Base-by-base conservation (phyloP, 2,329 filamentous ascomycete genomes). In the Nemania diffusa region DNA sequence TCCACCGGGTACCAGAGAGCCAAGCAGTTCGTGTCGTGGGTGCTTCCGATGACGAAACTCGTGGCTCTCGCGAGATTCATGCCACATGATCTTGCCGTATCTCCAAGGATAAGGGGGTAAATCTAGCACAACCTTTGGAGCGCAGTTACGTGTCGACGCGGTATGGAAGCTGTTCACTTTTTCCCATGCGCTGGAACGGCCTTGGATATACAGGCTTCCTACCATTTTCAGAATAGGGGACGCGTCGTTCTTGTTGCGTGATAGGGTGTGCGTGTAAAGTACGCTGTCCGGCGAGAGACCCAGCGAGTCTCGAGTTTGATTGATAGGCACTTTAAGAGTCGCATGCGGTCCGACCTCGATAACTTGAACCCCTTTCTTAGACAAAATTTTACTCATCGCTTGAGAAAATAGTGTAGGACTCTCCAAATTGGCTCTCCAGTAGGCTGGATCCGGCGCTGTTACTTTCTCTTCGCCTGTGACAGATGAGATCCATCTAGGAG, bases 341-440 rank as follows among this genome's bases (percentile, higher is more conserved):
- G 17, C 7, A 9, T 46, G 42, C 3, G 42, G 42, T 3, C 42
- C 42, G 17, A 46, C 3, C 15, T 46, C 42, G 3, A 46, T 9
- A 22, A 46, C 7, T 4, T 17, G 17, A 2, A 3, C 34, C 34
- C 34, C 7, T 15, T 37, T 37, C 34, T 15, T 37, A 20, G 15
- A 2, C 34, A 37, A 7, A 15, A 46, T 46, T 6, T 5, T 20
- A 3, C 9, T 2, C 3, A 46, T 5, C 5, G 42, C 20, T 7
- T 3, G 2, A 17, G 5, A 2, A 17, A 46, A 46, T 2, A n/a
- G 57, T 15, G 69, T 67, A 0, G 57, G 64, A 2, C 44, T 44
- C 22, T 71, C 70, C 1, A 72, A 56, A 9, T 72, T 72, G 0
- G 27, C 2, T 2, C 66, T 59, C 69, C 68, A 73, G 34, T 74